Evolutionary conservation across 106 monocot species (phyloP).

Genomic region (Ottelia alismoides): DNA sequence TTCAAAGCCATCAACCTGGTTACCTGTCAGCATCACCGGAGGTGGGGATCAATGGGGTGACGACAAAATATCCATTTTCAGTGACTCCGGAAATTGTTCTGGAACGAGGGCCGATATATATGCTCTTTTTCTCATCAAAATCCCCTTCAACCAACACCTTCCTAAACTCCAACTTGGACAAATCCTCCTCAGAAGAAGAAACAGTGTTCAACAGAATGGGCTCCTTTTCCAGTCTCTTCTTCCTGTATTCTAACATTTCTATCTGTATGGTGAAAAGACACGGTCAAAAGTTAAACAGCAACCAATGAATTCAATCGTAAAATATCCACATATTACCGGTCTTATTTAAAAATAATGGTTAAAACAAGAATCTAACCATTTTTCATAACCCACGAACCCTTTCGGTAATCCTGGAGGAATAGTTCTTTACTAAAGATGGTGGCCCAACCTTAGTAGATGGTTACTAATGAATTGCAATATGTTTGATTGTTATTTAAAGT

Average conservation of each 20-base stretch:
- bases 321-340: too few relatives aligned
- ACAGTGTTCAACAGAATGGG: constrained; percentile 47
- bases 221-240: constrained; percentile 74
- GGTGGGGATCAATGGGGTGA: constrained; percentile 68
- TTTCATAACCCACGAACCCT: too few relatives aligned
- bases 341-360: too few relatives aligned
- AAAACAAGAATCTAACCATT: too few relatives aligned
- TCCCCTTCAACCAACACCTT: constrained; percentile 64
- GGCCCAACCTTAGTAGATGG: too few relatives aligned
- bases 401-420: too few relatives aligned
- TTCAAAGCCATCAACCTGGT: too few relatives aligned
- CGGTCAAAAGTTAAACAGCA: too few relatives aligned
- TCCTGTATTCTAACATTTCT: constrained; percentile 89
- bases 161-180: constrained; percentile 53
- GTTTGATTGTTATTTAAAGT: too few relatives aligned
- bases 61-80: constrained; percentile 83
- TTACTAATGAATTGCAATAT: too few relatives aligned
- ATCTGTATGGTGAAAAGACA: constrained; percentile 30
- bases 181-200: constrained; percentile 15
- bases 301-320: too few relatives aligned
- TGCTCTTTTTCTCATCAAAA: constrained; percentile 62
- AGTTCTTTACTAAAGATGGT: too few relatives aligned
- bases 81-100: constrained; percentile 90
- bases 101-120: constrained; percentile 89
- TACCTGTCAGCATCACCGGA: constrained; percentile 41